A percentile compares a stretch with the other conserved stretches of the same genome.
These are phyloP conservation scores for Sordariomycetes sp. DNA, from an alignment of 2,329 filamentous ascomycete genomes.

Conservation along the genomic window DNA sequence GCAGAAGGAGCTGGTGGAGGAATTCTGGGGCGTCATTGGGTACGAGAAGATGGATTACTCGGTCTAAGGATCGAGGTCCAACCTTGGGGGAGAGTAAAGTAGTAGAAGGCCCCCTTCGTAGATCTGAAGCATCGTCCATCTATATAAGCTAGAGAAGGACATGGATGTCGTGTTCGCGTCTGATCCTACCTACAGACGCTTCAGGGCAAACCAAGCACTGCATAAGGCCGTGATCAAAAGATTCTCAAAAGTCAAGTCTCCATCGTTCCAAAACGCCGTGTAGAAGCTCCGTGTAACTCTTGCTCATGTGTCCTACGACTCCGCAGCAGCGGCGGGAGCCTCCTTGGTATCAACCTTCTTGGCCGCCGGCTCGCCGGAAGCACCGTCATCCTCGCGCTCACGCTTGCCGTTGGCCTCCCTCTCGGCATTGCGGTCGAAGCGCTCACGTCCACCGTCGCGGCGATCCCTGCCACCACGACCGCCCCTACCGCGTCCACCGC, in stretches of 20 bases:
- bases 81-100: no score
- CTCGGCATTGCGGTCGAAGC: constrained; percentile 17
- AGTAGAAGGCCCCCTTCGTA: no score
- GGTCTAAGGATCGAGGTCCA: constrained; percentile 8
- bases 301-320: no score
- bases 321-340: background rate
- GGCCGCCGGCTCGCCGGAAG: constrained; percentile 35
- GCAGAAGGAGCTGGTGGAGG: constrained; percentile 52
- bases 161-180: no score
- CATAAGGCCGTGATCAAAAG: no score
- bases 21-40: constrained; percentile 55
- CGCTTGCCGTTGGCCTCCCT: constrained; percentile 39
- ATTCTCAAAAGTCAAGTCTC: no score
- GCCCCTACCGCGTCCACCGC: constrained; percentile 29
- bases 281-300: no score
- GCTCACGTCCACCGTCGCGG: constrained; percentile 21
- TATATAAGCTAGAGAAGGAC: no score
- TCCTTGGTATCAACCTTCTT: constrained; percentile 55
- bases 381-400: constrained; percentile 40
- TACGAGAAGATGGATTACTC: constrained; percentile 41
- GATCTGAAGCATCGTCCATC: no score
- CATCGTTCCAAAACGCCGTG: no score
- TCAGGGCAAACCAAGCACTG: no score
- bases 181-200: no score
- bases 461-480: constrained; percentile 30